Evolutionary conservation across 257 asterid species (phyloP), one percentile per base, ranked within the genome.

Genomic region (Solanum pinnatisectum): DNA sequence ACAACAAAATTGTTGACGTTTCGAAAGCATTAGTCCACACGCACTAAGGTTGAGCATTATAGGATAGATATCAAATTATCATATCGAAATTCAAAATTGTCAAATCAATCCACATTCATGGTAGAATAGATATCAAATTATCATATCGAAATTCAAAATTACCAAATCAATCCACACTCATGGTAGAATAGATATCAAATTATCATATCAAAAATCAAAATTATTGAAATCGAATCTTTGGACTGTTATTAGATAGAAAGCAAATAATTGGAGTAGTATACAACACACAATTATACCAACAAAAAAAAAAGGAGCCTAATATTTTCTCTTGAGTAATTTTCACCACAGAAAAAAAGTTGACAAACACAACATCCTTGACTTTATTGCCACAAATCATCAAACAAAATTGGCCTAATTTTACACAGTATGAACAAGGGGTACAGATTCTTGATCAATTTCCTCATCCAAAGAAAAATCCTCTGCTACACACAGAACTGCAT

Each of bases 401-500:
- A 6, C n/a, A 70, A 70, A 6, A 27, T 37, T 65, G 35, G 87
- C 32, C 77, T 67, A 72, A 49, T 33, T 46, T 59, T 30, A 72
- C 88, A 86, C 30, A 33, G 88, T 20, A 72, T 3, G n/a, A n/a
- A 42, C 82, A 86, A 86, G 71, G 68, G 88, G 49, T 67, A 52
- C 76, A 44, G 6, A 33, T 67, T 86, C 44, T 30, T 86, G 83
- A 70, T 20, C n/a, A 68, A 65, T 91, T 56, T 89, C 90, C 1
- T 7, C 65, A 87, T 74, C 88, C 25, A 37, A 20, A 42, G 10
- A 88, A 46, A 84, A 90, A 5, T 87, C 95, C 73, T 85, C 91
- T 25, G 85, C 85, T 49, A 87, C 92, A 90, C 91, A 91, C 49
- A 95, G 25, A 74, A 86, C 90, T 9, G 96, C 95, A 90, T 89